Evolutionary conservation across 2,329 filamentous ascomycete species (phyloP).

Genomic region (Sporothrix dimorphospora): DNA sequence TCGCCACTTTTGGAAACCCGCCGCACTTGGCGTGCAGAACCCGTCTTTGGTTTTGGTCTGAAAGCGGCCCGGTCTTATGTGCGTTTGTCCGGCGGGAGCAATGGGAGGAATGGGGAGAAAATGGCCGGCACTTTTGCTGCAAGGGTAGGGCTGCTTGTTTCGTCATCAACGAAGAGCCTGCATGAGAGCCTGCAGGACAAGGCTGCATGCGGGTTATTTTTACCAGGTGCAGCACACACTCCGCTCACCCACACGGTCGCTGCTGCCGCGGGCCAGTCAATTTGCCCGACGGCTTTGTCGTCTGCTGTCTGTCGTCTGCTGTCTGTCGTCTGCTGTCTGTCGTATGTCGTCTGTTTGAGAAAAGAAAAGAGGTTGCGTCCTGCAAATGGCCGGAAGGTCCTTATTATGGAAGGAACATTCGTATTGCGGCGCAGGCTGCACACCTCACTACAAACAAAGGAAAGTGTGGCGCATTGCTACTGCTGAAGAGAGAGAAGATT

Average conservation of each 20-base stretch:
- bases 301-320: background rate
- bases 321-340: background rate
- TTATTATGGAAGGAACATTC: background rate
- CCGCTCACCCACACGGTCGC: background rate
- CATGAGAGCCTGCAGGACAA: background rate
- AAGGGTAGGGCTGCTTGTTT: background rate
- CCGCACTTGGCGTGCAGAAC: background rate
- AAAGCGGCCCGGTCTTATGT: background rate
- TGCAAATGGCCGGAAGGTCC: background rate
- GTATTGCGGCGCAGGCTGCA: background rate
- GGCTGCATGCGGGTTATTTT: conserved; percentile 15
- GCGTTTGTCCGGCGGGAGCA: background rate
- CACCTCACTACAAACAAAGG: background rate
- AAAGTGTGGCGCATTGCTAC: background rate
- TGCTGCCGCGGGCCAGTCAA: background rate
- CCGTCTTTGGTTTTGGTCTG: background rate
- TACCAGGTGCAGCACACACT: background rate
- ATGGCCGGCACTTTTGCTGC: background rate
- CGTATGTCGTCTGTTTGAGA: background rate
- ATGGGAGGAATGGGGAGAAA: background rate
- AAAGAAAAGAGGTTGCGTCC: background rate
- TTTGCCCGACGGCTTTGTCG: background rate
- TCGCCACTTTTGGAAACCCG: conserved; percentile 8
- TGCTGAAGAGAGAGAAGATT: background rate
- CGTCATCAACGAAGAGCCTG: background rate